These are phyloP conservation scores for Bisporella sp. DNA, from an alignment of 2,329 filamentous ascomycete species.

Conservation along the genomic window DNA sequence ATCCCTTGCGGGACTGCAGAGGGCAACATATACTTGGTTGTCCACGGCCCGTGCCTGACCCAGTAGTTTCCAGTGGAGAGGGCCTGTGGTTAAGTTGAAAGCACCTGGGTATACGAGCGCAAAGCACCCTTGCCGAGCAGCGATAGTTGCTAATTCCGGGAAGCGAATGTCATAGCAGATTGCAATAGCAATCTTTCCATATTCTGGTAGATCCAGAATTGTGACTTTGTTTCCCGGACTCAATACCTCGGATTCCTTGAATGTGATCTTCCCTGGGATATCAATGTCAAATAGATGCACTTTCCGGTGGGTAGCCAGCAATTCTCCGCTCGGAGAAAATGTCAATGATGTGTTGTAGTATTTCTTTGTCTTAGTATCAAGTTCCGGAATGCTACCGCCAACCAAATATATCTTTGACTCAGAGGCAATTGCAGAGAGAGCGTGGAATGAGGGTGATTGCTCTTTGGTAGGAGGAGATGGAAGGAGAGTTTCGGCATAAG, in stretches of 20 bases:
- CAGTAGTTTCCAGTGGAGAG: conserved; percentile 82
- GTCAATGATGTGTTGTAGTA: conserved; percentile 89
- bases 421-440: conserved; percentile 70
- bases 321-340: conserved; percentile 69
- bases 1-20: conserved; percentile 88
- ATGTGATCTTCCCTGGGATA: conserved; percentile 90
- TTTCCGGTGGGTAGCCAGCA: conserved; percentile 87
- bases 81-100: conserved; percentile 91
- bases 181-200: conserved; percentile 78
- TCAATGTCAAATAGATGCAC: conserved; percentile 97
- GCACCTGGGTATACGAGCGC: conserved; percentile 90
- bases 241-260: conserved; percentile 85
- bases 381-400: conserved; percentile 89
- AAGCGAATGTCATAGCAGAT: conserved; percentile 99
- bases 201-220: conserved; percentile 77
- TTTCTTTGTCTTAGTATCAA: conserved; percentile 51
- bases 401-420: conserved; percentile 77
- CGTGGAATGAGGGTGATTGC: conserved; percentile 78
- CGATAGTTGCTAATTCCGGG: conserved; percentile 85
- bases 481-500: conserved; percentile 83
- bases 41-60: conserved; percentile 81
- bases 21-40: conserved; percentile 87
- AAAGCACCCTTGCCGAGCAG: conserved; percentile 80
- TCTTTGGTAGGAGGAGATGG: conserved; percentile 65
- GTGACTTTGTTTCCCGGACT: conserved; percentile 80